Base-by-base conservation (phyloP, 768 basidiomycete species). In the Lactarius sanguifluus region DNA sequence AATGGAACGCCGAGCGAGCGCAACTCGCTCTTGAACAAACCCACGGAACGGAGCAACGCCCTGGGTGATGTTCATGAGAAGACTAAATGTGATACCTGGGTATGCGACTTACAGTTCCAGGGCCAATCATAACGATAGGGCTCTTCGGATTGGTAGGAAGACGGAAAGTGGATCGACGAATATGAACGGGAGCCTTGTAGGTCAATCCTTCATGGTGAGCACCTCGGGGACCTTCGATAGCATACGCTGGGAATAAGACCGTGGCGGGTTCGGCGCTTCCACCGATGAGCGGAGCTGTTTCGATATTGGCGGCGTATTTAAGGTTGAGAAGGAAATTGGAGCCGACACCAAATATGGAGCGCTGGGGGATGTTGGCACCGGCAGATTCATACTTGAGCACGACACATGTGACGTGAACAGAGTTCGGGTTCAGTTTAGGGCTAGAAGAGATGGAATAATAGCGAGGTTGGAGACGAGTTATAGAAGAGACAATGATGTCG, bases 41-140 rank as follows among this genome's bases (percentile, higher is more conserved):
- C 96, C 97, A 68, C 97, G 92, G 92, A 99, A 99, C 10, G 97
- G 97, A 56, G 97, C 97, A 64, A 99, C 95, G 81, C 97, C 97
- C 94, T 96, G 65, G 50, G 56, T 58, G 12, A 56, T 52, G 50
- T 2, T 54, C 58, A 30, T 47, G 38, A 71, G 40, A 63, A 69
- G 47, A 68, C 52, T 28, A 60, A 23, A 65, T 13, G 52, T n/a
- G 64, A 30, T 28, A 45, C 36, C 59, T 56, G 32, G 9, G 38
- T 28, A 16, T 16, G 38, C 56, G 45, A 85, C 92, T 80, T 75
- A 96, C 95, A 64, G 96, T 99, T 61, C 97, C 97, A 68, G 97
- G 97, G 50, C 97, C 97, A 75, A 99, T 86, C 97, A 99, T 98
- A 78, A 99, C 93, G 59, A 99, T 90, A 2, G 97, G 97, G 66